Base-by-base conservation (phyloP, 805 yeast genomes). In the Myxozyma mucilagina region DNA sequence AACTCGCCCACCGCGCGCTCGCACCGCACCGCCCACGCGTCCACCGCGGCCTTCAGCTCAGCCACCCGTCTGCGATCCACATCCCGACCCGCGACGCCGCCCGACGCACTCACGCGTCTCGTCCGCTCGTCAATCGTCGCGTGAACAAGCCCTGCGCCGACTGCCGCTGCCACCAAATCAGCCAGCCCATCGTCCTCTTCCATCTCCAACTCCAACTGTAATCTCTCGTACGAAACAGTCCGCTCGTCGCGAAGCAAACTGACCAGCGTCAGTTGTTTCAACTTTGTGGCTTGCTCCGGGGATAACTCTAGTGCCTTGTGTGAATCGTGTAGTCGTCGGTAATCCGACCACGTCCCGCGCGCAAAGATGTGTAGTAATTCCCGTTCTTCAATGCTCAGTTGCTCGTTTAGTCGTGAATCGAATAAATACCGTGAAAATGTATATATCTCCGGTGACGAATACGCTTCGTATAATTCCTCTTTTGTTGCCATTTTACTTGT, bases 291-390 rank as follows among this genome's bases (percentile, higher is more conserved):
- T 45, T 60, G 65, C 52, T 53, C 56, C n/a, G n/a, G n/a, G n/a
- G n/a, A n/a, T n/a, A n/a, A n/a, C n/a, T n/a, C n/a, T n/a, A n/a
- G n/a, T n/a, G n/a, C n/a, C n/a, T n/a, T n/a, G n/a, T n/a, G n/a
- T n/a, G n/a, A n/a, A n/a, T n/a, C n/a, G n/a, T n/a, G n/a, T n/a
- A n/a, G n/a, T n/a, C n/a, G n/a, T n/a, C 29, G 29, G 29, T 63
- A 63, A 31, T 63, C 65, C 8, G 38, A n/a, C 67, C 64, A 63
- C 6, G 66, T 57, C 36, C 67, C 67, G 31, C 53, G 32, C 8
- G 66, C 58, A 20, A 63, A 63, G 11, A 63, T 38, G 9, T 57
- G 57, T 29, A 63, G 48, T 11, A 63, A 49, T 1, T 35, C 34
- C 11, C 44, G 4, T 41, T 47, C 52, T n/a, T 45, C 20, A 6